Conservation (phyloP, 2,329 filamentous ascomycete genomes). For the Phyllosticta citribraziliensis region DNA sequence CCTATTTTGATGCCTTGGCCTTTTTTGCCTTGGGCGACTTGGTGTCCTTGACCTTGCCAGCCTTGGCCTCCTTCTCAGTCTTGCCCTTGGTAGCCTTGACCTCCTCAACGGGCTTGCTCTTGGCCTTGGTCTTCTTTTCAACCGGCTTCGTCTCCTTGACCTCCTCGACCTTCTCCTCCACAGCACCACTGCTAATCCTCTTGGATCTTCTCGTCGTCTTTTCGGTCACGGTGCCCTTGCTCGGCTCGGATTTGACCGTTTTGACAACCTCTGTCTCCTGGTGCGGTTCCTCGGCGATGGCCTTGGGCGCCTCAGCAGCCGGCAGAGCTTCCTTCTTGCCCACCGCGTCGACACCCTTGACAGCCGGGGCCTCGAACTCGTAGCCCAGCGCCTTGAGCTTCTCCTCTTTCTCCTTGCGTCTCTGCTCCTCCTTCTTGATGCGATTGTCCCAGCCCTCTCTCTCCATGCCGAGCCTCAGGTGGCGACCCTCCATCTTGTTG, state of each 20-base stretch:
- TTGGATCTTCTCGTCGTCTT: constrained; percentile 9
- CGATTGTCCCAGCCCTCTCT: constrained; percentile 71
- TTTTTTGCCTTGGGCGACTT: neutral
- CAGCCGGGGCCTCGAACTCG: constrained; percentile 62
- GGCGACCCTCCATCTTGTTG: constrained; percentile 73
- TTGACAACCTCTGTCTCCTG: constrained; percentile 13
- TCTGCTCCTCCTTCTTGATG: constrained; percentile 62
- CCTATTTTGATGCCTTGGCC: constrained; percentile 6
- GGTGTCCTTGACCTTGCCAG: neutral
- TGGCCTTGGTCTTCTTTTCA: constrained; percentile 1
- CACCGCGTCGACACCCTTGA: constrained; percentile 55
- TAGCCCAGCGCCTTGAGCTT: constrained; percentile 76
- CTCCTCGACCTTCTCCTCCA: constrained; percentile 6
- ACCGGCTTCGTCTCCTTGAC: constrained; percentile 1
- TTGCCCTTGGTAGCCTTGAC: constrained; percentile 6
- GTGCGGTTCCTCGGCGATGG: constrained; percentile 14
- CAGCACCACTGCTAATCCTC: constrained; percentile 4
- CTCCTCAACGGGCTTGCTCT: constrained; percentile 3
- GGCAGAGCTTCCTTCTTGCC: constrained; percentile 23
- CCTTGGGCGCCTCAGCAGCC: constrained; percentile 19
- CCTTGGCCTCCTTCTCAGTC: constrained; percentile 3
- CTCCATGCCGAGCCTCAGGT: constrained; percentile 62
- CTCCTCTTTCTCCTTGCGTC: constrained; percentile 57
- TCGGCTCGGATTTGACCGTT: constrained; percentile 9
- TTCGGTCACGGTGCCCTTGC: neutral